Evolutionary conservation across 2,329 filamentous ascomycete species (phyloP).

Genomic region (Penicillium sp.): DNA sequence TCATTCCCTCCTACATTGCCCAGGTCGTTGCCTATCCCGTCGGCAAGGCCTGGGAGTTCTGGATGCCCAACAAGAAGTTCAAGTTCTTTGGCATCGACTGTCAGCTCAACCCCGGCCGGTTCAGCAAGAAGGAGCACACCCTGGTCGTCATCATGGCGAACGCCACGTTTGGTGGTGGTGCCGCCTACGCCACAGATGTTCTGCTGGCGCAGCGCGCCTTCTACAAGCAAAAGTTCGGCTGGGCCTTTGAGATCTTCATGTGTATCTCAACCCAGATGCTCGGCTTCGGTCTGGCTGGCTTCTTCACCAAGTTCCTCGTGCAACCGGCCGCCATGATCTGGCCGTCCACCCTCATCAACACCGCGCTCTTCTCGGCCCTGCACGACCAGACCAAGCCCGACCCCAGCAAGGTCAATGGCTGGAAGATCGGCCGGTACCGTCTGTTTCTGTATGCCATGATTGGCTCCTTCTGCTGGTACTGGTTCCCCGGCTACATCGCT

Average conservation of each 20-base stretch:
- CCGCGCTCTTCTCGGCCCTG: conserved; percentile 65
- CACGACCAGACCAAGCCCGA: conserved; percentile 57
- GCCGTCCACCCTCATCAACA: conserved; percentile 61
- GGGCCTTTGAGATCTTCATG: conserved; percentile 60
- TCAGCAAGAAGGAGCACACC: conserved; percentile 45
- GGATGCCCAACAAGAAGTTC: conserved; percentile 35
- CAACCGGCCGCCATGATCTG: conserved; percentile 64
- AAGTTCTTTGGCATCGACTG: conserved; percentile 34
- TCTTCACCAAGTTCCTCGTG: conserved; percentile 58
- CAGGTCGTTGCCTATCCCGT: conserved; percentile 57
- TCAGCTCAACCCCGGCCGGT: conserved; percentile 40
- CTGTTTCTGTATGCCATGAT: conserved; percentile 58
- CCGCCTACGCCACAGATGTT: conserved; percentile 67
- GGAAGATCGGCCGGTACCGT: conserved; percentile 58
- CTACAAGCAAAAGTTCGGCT: conserved; percentile 64
- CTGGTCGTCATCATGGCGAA: conserved; percentile 52
- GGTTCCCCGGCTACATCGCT: conserved; percentile 63
- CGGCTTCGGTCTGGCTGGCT: conserved; percentile 63
- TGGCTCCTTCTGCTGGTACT: conserved; percentile 59
- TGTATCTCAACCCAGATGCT: conserved; percentile 64
- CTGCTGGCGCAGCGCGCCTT: conserved; percentile 65
- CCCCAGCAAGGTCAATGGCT: conserved; percentile 55
- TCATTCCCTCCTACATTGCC: conserved; percentile 57
- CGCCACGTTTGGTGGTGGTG: conserved; percentile 56
- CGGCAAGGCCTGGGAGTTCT: conserved; percentile 35